These are phyloP conservation scores for Hypoxylon lienhwacheense DNA, from an alignment of 495 filamentous ascomycete species.

Conservation along the genomic window DNA sequence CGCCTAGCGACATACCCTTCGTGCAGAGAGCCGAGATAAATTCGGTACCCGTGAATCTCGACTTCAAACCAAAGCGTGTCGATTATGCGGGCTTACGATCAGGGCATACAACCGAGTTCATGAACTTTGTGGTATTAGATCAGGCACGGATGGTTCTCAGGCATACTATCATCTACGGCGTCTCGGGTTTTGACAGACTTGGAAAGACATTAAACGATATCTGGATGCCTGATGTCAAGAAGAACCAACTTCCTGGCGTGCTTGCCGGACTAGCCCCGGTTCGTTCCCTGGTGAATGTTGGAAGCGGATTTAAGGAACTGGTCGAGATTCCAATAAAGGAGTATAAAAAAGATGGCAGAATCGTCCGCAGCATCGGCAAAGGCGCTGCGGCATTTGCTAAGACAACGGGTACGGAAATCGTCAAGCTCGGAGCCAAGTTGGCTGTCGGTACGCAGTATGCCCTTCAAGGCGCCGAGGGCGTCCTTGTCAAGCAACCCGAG, in stretches of 20 bases:
- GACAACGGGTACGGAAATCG: constrained; percentile 87
- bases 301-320: constrained; percentile 79
- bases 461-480: constrained; percentile 81
- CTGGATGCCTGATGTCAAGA: constrained; percentile 94
- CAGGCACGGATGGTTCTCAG: constrained; percentile 82
- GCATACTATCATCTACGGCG: constrained; percentile 89
- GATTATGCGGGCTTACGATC: constrained; percentile 95
- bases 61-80: constrained; percentile 97
- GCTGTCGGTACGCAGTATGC: constrained; percentile 93
- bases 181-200: constrained; percentile 84
- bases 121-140: constrained; percentile 97
- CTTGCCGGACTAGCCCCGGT: constrained; percentile 90
- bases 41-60: constrained; percentile 76
- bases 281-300: constrained; percentile 85
- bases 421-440: constrained; percentile 90
- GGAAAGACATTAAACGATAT: constrained; percentile 89
- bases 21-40: constrained; percentile 88
- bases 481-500: constrained; percentile 59
- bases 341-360: constrained; percentile 89
- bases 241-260: constrained; percentile 85
- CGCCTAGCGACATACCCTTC: constrained; percentile 77
- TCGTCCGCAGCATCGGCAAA: constrained; percentile 88
- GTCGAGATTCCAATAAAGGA: constrained; percentile 88
- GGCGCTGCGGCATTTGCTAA: constrained; percentile 86
- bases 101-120: constrained; percentile 97